Conservation (phyloP, 805 yeast species). For the Wickerhamomyces strasburgensis region DNA sequence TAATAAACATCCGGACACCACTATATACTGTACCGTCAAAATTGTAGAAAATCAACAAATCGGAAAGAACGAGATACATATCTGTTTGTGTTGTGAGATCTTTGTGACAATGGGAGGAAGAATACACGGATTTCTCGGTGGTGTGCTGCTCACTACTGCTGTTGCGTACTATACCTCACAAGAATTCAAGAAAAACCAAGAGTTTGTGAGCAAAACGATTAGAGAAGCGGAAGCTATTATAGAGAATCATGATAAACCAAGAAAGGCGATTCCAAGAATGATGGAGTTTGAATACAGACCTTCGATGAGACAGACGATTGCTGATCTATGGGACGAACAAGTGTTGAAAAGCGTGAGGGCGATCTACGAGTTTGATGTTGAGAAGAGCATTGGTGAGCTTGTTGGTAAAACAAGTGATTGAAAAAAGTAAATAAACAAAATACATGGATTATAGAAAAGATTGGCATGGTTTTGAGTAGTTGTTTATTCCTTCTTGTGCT, state of each 20-base stretch:
- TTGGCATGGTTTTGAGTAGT: no score
- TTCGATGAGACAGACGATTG: conserved; percentile 54
- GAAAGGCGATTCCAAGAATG: conserved; percentile 35
- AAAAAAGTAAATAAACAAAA: conserved; percentile 4
- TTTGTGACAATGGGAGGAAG: conserved; percentile 42
- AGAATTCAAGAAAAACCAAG: conserved; percentile 46
- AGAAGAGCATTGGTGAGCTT: conserved; percentile 25
- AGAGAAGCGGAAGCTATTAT: conserved; percentile 44
- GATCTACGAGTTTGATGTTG: conserved; percentile 51
- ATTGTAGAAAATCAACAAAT: not conserved
- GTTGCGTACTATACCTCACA: conserved; percentile 56
- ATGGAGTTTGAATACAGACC: conserved; percentile 40
- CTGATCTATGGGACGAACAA: conserved; percentile 78
- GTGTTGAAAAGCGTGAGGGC: conserved; percentile 59
- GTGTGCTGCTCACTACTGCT: conserved; percentile 59
- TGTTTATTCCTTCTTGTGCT: conserved; percentile 17
- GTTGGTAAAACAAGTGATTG: conserved; percentile 4
- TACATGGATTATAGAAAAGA: no score
- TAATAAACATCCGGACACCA: conserved; percentile 12
- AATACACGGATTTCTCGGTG: conserved; percentile 53
- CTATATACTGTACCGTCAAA: not conserved
- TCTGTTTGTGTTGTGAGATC: no score
- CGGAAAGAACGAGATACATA: no score
- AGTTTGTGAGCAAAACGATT: conserved; percentile 42
- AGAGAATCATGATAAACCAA: conserved; percentile 43